Evolutionary conservation across 768 basidiomycete genomes (phyloP).

Genomic region (Porpolomopsis calyptriformis): DNA sequence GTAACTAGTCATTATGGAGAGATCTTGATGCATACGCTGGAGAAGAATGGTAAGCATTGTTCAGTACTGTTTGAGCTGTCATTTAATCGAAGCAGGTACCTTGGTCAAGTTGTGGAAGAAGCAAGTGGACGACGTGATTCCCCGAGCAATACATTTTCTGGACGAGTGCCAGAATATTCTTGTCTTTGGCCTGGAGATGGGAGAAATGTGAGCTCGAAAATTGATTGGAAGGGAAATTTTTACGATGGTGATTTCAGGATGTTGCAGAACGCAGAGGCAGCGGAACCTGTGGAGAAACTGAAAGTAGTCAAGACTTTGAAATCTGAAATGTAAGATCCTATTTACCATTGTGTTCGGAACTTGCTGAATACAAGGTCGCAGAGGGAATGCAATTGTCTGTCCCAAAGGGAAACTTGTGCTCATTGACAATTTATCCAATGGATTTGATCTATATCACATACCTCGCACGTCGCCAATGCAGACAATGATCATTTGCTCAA

Average conservation of each 20-base stretch:
- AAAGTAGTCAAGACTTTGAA: not conserved
- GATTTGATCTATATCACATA: too few relatives aligned
- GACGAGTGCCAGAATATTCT: not conserved
- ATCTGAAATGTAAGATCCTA: slow-evolving; percentile 6
- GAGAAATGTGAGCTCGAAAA: not conserved
- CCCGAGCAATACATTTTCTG: not conserved
- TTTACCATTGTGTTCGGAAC: too few relatives aligned
- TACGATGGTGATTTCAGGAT: too few relatives aligned
- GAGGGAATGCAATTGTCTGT: too few relatives aligned
- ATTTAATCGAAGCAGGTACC: not conserved
- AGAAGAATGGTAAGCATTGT: slow-evolving; percentile 2
- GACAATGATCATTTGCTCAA: too few relatives aligned
- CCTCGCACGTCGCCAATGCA: too few relatives aligned
- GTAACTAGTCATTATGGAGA: not conserved
- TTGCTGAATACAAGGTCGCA: too few relatives aligned
- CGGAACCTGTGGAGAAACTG: not conserved
- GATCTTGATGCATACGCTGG: not conserved
- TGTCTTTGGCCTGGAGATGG: not conserved
- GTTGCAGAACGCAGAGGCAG: too few relatives aligned
- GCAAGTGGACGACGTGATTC: not conserved
- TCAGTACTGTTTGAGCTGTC: too few relatives aligned
- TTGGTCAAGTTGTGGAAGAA: not conserved
- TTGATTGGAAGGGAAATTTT: too few relatives aligned
- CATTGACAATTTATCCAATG: too few relatives aligned
- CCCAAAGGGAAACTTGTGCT: too few relatives aligned